phyloP scores from a whole-genome alignment of 169 alveolate species.

The Babesia caballi region DNA sequence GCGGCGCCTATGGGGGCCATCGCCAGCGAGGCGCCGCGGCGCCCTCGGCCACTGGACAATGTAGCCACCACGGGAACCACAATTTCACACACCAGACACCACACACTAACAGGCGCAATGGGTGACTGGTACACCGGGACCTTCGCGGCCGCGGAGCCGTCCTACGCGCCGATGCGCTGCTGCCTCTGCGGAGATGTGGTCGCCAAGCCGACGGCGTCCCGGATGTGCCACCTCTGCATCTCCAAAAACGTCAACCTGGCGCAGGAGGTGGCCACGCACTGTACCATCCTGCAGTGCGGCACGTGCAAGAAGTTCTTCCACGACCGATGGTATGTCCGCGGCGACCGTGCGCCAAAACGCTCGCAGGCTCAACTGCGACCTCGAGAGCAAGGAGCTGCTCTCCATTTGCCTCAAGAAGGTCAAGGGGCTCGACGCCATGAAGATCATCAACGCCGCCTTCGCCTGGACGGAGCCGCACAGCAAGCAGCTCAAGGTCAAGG shows the following conservation, averaged over 20 bases:
- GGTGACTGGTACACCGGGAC: slow-evolving; percentile 48
- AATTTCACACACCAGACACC: not conserved
- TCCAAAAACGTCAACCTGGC: slow-evolving; percentile 56
- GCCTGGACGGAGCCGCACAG: slow-evolving; percentile 96
- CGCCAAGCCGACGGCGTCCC: slow-evolving; percentile 54
- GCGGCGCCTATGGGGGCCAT: not conserved
- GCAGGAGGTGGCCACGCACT: slow-evolving; percentile 52
- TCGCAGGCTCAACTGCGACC: slow-evolving; percentile 67
- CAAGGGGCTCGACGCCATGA: slow-evolving; percentile 90
- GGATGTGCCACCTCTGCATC: slow-evolving; percentile 63
- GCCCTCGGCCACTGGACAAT: not conserved
- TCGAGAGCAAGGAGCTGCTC: slow-evolving; percentile 95
- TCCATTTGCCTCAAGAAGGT: slow-evolving; percentile 94
- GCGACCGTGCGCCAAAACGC: not conserved
- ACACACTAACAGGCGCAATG: slow-evolving; percentile 25
- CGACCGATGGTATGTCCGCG: slow-evolving; percentile 50
- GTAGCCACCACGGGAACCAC: not conserved
- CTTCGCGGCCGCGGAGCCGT: slow-evolving; percentile 41
- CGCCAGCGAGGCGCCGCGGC: not conserved
- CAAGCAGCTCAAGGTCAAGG: slow-evolving; percentile 92
- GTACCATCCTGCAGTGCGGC: slow-evolving; percentile 54
- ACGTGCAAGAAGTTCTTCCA: slow-evolving; percentile 59
- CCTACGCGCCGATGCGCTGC: slow-evolving; percentile 66
- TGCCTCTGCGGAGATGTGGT: slow-evolving; percentile 66
- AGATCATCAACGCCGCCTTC: slow-evolving; percentile 93